Conservation (phyloP, 2,329 filamentous ascomycete species). For the Mariannaea elegans region DNA sequence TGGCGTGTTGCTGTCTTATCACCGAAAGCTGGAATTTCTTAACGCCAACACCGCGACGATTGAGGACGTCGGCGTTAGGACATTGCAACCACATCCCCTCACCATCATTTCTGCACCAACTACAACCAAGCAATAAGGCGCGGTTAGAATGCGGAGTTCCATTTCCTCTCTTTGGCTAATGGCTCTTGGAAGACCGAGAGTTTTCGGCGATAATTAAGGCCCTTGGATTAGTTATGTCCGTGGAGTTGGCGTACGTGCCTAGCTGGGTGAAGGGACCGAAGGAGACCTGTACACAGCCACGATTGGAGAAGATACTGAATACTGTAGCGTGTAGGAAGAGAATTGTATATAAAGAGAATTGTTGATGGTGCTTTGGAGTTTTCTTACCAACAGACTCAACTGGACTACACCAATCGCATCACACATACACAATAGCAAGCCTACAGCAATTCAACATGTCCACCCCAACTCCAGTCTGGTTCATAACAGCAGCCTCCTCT, state of each 20-base stretch:
- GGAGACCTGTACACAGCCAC: neutral
- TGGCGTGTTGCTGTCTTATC: neutral
- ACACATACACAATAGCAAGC: neutral
- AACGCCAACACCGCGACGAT: neutral
- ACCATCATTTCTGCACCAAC: no score
- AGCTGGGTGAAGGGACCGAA: neutral
- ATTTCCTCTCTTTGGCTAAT: no score
- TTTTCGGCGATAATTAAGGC: slow-evolving; percentile 27
- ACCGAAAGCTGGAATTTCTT: neutral
- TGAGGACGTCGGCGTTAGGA: slow-evolving; percentile 6
- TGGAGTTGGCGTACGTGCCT: no score
- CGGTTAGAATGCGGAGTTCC: neutral
- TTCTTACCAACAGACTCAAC: neutral
- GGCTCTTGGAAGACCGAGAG: no score
- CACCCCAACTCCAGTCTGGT: slow-evolving; percentile 53
- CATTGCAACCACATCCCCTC: no score
- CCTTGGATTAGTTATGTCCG: neutral
- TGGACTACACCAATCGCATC: neutral
- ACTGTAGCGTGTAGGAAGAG: no score
- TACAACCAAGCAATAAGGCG: neutral
- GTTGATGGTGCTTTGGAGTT: no score
- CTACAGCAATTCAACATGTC: slow-evolving; percentile 10
- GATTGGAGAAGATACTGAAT: no score
- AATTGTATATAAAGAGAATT: no score
- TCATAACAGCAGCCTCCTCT: slow-evolving; percentile 61